Base-by-base conservation (phyloP, 2,329 filamentous ascomycete species). In the Neurospora sp. region DNA sequence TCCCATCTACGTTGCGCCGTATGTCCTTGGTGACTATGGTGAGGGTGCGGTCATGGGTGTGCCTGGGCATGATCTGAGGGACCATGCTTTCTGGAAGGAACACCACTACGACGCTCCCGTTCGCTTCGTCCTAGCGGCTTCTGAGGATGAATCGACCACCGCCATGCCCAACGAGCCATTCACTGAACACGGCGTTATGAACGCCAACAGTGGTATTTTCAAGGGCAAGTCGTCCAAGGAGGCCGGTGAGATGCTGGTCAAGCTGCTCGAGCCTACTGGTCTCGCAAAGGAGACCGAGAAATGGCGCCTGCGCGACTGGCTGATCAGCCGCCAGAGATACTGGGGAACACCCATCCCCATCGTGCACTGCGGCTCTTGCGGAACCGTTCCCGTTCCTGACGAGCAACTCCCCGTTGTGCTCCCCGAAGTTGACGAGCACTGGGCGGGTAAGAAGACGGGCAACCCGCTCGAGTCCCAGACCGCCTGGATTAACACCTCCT, bases 311-410 rank as follows among this genome's bases (percentile, higher is more conserved):
- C 85, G 92, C 71, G 93, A 97, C 80, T 97, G 93, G 93, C 83
- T 97, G 69, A 91, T 97, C 75, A 96, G 92, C 78, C 88, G 93
- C n/a, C 93, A 97, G 79, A 85, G 93, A 73, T 97, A 96, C 78
- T 97, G 93, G 93, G 93, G 93, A 15, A 88, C 93, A 0, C 93
- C 93, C 0, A 97, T 97, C 68, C 93, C 93, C 19, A 93, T 97
- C 68, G 84, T 97, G 41, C 92, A 97, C 80, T 97, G 93, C 77
- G 78, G 81, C 19, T 84, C 84, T 6, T 97, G 93, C 78, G 93
- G 93, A 8, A 81, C 90, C 1, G 91, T 96, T 1, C 89, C 92
- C 1, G 93, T 97, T 0, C 92, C 92, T 0, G 86, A 87, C 2
- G 82, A 90, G 10, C 86, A 96, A 70, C 86, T 97, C 11, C 93